Evolutionary conservation across 2,329 filamentous ascomycete genomes (phyloP).

Genomic region (Colletotrichum caudatum): DNA sequence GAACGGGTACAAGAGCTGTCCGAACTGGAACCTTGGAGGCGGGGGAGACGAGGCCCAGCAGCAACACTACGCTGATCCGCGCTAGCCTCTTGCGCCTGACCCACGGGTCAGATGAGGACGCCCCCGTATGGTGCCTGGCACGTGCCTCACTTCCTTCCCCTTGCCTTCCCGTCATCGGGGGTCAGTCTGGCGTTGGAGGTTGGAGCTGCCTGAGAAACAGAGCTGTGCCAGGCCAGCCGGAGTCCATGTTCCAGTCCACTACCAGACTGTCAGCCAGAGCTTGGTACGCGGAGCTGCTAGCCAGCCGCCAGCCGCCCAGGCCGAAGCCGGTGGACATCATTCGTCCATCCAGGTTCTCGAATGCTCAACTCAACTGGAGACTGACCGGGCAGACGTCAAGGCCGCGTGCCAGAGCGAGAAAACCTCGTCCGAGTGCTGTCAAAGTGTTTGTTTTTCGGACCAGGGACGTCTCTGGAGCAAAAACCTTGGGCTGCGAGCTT

Average conservation of each 20-base stretch:
- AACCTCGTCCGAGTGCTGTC: slow-evolving; percentile 14
- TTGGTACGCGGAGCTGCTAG: slow-evolving; percentile 9
- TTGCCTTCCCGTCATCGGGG: slow-evolving; percentile 37
- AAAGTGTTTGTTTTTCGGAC: background rate
- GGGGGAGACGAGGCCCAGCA: slow-evolving; percentile 40
- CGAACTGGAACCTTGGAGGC: slow-evolving; percentile 39
- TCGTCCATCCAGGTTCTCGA: slow-evolving; percentile 21
- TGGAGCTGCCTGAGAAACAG: slow-evolving; percentile 20
- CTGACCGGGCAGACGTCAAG: background rate
- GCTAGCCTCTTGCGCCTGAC: slow-evolving; percentile 37
- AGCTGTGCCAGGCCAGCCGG: slow-evolving; percentile 11
- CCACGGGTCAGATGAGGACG: slow-evolving; percentile 38
- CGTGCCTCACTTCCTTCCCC: slow-evolving; percentile 27
- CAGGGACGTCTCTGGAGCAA: slow-evolving; percentile 19
- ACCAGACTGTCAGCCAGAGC: background rate
- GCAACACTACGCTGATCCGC: slow-evolving; percentile 40
- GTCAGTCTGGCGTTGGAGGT: slow-evolving; percentile 21
- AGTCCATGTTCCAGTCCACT: background rate
- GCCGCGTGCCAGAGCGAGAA: background rate
- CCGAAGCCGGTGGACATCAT: slow-evolving; percentile 17
- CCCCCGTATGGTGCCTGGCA: slow-evolving; percentile 39
- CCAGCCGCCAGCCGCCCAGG: background rate
- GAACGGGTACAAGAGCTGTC: slow-evolving; percentile 30
- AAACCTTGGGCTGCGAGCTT: slow-evolving; percentile 30
- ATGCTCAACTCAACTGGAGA: background rate